A percentile compares a stretch with the other conserved stretches of the same genome.
Conservation (phyloP, 1,284 basidiomycete species). For the Abortiporus biennis region DNA sequence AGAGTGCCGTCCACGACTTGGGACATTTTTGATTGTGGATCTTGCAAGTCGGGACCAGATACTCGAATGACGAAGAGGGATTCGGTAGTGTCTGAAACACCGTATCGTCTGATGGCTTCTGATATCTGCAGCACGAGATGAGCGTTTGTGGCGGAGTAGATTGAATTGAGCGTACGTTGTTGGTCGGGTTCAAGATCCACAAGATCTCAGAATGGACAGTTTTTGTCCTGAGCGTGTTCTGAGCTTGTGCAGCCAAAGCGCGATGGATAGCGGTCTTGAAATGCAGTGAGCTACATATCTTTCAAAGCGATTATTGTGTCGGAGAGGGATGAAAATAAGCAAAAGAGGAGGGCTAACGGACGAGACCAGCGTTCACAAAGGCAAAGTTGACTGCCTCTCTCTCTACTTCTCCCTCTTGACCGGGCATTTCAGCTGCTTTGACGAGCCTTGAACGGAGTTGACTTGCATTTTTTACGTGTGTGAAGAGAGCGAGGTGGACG, state of each 20-base stretch:
- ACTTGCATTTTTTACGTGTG: constrained; percentile 57
- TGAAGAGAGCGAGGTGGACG: constrained; percentile 66
- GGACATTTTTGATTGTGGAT: neutral
- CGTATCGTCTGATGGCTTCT: constrained; percentile 81
- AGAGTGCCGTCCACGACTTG: neutral
- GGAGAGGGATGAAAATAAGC: neutral
- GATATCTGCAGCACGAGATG: constrained; percentile 56
- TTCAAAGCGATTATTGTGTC: neutral
- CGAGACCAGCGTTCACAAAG: constrained; percentile 77
- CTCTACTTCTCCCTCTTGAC: constrained; percentile 59
- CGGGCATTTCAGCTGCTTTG: constrained; percentile 53
- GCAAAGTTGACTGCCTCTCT: constrained; percentile 79
- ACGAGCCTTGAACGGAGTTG: constrained; percentile 63
- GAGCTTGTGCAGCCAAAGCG: constrained; percentile 65
- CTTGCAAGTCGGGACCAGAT: constrained; percentile 26
- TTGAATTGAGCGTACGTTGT: constrained; percentile 51
- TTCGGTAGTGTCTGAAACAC: constrained; percentile 64
- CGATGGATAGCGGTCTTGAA: constrained; percentile 79
- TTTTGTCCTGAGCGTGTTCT: constrained; percentile 59
- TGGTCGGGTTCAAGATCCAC: constrained; percentile 77
- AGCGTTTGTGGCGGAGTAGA: neutral
- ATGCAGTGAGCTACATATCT: constrained; percentile 75
- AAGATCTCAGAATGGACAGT: constrained; percentile 85
- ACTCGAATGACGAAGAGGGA: constrained; percentile 74
- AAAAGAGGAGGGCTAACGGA: constrained; percentile 21